Base-by-base conservation (phyloP, 2,329 filamentous ascomycete genomes). In the Apiospora arundinis region DNA sequence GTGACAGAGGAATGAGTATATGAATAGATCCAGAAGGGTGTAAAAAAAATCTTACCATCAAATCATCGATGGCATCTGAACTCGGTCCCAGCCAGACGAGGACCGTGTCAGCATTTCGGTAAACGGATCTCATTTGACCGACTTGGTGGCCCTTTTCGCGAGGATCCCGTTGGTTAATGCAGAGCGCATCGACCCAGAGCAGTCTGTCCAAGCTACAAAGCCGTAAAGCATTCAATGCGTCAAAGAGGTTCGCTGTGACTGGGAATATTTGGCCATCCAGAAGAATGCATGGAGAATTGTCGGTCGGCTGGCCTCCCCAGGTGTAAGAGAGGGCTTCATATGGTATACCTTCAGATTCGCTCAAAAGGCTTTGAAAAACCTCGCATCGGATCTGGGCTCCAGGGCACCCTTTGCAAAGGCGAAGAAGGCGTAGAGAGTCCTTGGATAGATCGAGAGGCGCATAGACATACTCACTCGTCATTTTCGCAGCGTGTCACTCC, bases 111-210 rank as follows among this genome's bases (percentile, higher is more conserved):
- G 74, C 74, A 9, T 49, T 37, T 11, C 60, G 49, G 65, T 74
- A 75, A 0, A 75, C 72, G 16, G 68, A 25, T 6, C 66, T 40
- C 73, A 75, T 75, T 14, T 70, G 70, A 16, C 70, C 45, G 18
- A 75, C 74, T 45, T 75, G 74, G 16, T 74, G 71, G 7, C 71
- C 70, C 56, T 68, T 66, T 48, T 75, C 74, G 4, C 52, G 21
- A 21, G 60, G 25, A 37, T 71, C 68, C 9, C 25, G 18, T n/a
- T 75, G 74, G 40, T 75, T 46, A 44, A 71, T 70, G 44, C 69
- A 70, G 28, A 70, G 32, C 23, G 69, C 69, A 16, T 70, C 69
- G 7, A 67, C 6, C 69, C 69, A 70, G 1, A 70, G 32, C 12
- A 67, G 21, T 11, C 56, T 32, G 11, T 70, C 69, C 44, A 1